Percentiles rank a stretch among this genome's conserved stretches.
Conservation (phyloP, 208 protist species). For the Trypanosoma theileri region DNA sequence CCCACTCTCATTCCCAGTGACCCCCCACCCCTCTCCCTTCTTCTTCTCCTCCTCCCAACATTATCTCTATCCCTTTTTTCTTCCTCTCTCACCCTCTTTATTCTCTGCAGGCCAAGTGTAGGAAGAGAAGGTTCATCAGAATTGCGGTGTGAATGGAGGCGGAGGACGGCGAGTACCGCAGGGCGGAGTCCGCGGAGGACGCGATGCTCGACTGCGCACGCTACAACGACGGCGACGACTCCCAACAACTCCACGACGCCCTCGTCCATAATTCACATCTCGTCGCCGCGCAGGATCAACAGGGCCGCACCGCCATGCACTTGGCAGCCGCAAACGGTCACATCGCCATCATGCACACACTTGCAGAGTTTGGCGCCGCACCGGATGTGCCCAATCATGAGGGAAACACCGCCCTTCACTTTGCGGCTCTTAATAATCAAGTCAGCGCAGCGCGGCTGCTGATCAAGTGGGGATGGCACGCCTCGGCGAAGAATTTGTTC, state of each 20-base stretch:
- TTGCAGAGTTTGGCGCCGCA: conserved; percentile 57
- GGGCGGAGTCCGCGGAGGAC: conserved; percentile 33
- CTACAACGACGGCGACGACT: conserved; percentile 82
- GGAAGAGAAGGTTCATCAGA: not conserved
- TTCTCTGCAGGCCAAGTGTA: not conserved
- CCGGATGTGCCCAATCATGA: conserved; percentile 75
- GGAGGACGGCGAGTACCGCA: conserved; percentile 43
- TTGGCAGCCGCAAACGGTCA: conserved; percentile 88
- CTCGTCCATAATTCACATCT: conserved; percentile 47
- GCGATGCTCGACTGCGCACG: conserved; percentile 84
- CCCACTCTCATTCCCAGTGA: no score
- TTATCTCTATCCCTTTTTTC: no score
- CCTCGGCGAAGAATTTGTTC: conserved; percentile 55
- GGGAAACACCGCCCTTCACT: conserved; percentile 87
- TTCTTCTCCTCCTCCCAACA: no score
- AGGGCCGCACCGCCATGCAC: conserved; percentile 83
- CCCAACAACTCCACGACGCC: conserved; percentile 43
- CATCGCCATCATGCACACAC: conserved; percentile 66
- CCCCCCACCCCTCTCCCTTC: no score
- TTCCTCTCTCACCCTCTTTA: not conserved
- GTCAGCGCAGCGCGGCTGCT: conserved; percentile 60
- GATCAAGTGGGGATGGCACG: conserved; percentile 58
- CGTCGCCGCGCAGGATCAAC: conserved; percentile 61
- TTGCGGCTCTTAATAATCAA: conserved; percentile 88
- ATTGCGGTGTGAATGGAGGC: conserved; percentile 30